These are phyloP conservation scores for Tuber borchii DNA, from an alignment of 495 filamentous ascomycete species.

Conservation along the genomic window DNA sequence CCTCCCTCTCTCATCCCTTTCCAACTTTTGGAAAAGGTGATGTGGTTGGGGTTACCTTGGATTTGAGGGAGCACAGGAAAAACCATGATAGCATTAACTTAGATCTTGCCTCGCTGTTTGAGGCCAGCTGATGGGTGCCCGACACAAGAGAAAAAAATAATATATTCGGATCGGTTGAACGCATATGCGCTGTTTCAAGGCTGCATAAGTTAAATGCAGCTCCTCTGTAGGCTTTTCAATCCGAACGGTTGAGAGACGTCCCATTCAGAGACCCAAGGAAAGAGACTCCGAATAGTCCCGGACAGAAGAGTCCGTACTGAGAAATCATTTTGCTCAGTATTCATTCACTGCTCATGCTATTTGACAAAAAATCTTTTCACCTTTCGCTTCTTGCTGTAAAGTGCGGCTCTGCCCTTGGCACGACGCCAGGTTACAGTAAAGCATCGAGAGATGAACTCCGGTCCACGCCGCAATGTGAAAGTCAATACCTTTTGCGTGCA, in stretches of 20 bases:
- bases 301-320: background rate
- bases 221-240: background rate
- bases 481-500: background rate
- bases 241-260: background rate
- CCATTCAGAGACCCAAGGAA: background rate
- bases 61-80: background rate
- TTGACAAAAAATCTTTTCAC: background rate
- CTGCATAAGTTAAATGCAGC: background rate
- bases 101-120: background rate
- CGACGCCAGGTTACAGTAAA: background rate
- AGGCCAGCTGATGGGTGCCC: background rate
- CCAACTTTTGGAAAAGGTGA: background rate
- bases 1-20: background rate
- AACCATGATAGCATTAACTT: background rate
- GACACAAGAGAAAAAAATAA: background rate
- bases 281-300: background rate
- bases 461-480: background rate
- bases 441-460: background rate
- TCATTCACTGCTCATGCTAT: background rate
- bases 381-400: background rate
- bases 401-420: background rate
- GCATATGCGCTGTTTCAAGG: conserved; percentile 1
- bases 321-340: background rate
- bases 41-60: background rate
- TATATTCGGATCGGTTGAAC: background rate